Evolutionary conservation across 2,329 filamentous ascomycete genomes (phyloP).

Genomic region (Talaromyces piceae): DNA sequence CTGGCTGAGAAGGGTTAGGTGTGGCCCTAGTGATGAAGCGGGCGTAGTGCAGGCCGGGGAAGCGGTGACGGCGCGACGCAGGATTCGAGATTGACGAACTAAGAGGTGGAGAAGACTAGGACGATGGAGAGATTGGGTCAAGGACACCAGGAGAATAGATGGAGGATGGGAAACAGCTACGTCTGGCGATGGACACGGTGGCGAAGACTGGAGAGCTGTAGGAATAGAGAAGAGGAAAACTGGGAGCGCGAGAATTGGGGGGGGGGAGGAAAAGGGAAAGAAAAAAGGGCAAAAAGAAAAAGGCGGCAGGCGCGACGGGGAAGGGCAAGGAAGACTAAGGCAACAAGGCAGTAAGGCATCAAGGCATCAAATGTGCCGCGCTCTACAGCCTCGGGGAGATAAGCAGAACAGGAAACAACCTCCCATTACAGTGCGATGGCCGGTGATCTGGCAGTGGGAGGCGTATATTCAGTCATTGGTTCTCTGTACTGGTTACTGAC

Average conservation of each 20-base stretch:
- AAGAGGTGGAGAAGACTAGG: constrained; percentile 1
- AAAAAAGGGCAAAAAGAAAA: constrained; percentile 1
- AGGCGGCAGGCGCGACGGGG: neutral
- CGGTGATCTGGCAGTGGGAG: neutral
- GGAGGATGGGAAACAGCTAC: neutral
- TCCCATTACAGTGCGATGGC: neutral
- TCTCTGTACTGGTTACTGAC: no score
- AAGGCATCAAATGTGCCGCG: neutral
- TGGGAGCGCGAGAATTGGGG: neutral
- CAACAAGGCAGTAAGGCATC: neutral
- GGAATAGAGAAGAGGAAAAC: neutral
- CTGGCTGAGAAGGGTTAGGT: constrained; percentile 18
- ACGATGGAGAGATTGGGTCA: constrained; percentile 1
- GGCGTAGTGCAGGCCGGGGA: constrained; percentile 31
- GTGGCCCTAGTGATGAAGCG: constrained; percentile 24
- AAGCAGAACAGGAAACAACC: neutral
- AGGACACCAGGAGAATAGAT: neutral
- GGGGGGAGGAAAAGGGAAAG: neutral
- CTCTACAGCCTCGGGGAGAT: neutral
- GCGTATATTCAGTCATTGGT: neutral
- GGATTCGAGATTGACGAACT: constrained; percentile 3
- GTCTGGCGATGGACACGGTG: neutral
- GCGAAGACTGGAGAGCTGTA: neutral
- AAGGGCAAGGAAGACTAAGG: constrained; percentile 1
- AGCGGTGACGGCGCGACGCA: constrained; percentile 19